Base-by-base conservation (phyloP, 139 green algal genomes). In the Picochlorum costavermella region DNA sequence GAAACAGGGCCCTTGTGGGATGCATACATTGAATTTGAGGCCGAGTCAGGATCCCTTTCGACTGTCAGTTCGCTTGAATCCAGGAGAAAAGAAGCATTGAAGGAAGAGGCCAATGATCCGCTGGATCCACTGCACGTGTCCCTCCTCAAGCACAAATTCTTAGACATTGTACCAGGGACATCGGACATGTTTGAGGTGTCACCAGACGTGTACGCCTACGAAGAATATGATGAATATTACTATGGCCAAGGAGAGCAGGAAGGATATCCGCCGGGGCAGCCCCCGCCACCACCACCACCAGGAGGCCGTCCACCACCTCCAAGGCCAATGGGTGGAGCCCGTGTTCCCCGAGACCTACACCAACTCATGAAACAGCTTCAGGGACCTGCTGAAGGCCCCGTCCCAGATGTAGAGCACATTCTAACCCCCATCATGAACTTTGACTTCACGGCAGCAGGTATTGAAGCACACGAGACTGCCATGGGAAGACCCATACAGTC, bases 1-100 rank as follows among this genome's bases (percentile, higher is more conserved):
- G 56, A 48, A 13, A 50, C 58, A 5, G 45, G 25, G 3, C 56
- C 46, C 43, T 65, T 88, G 14, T 90, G 78, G 78, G 79, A 86
- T 28, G 65, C 64, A 2, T 90, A 86, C 28, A 37, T 79, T 26
- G 56, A 58, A 5, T 70, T 86, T 33, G 79, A 88, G 53, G 73
- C 69, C 11, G 69, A 84, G 28, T 64, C 68, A 29, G 81, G 81
- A 25, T 67, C 74, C 48, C 61, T 84, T 48, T 56, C 57, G 6
- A 58, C 72, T 0, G 64, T 73, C 30, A 17, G 33, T 1, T 60
- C 43, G 1, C 45, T 81, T 62, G 70, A 77, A 59, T 40, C 64
- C 37, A 58, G 73, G 50, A 63, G 74, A 3, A 29, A 31, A n/a
- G 74, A 74, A 14, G 70, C 68, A 20, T 61, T 74, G 14, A 44